phyloP scores from a whole-genome alignment of 2,329 filamentous ascomycete species.

The Colletotrichum spinosum region DNA sequence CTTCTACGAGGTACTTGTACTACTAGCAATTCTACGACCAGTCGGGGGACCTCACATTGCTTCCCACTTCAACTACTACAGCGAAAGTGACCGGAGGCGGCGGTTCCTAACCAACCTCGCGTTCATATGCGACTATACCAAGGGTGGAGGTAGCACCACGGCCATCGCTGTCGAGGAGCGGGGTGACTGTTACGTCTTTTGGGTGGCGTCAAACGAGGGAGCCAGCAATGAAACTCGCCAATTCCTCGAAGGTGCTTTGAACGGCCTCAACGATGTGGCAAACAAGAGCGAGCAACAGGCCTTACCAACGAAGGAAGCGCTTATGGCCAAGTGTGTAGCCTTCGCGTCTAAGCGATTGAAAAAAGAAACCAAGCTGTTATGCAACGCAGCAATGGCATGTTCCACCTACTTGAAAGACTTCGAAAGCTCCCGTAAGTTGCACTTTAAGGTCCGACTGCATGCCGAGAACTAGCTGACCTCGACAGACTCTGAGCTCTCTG shows the following conservation, averaged over 20 bases:
- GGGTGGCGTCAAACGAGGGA: constrained; percentile 55
- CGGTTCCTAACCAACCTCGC: constrained; percentile 54
- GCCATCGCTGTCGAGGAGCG: constrained; percentile 55
- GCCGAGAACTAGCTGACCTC: not conserved
- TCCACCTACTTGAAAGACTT: not conserved
- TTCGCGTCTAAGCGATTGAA: constrained; percentile 42
- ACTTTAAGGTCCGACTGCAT: not conserved
- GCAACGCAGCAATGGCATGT: constrained; percentile 36
- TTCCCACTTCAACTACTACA: constrained; percentile 2
- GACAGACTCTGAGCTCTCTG: no score
- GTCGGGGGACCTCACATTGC: constrained; percentile 2
- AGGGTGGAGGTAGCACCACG: constrained; percentile 58
- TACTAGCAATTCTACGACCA: constrained; percentile 1
- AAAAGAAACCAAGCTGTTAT: constrained; percentile 39
- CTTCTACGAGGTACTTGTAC: constrained; percentile 7
- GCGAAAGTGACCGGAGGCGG: not conserved
- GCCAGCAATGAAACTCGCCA: constrained; percentile 36
- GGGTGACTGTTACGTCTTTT: constrained; percentile 50
- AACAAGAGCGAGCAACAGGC: not conserved
- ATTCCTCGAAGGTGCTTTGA: constrained; percentile 48
- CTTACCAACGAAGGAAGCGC: not conserved
- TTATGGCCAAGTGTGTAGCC: not conserved
- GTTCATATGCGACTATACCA: constrained; percentile 58
- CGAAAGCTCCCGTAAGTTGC: not conserved
- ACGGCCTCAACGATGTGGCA: constrained; percentile 10